A percentile compares a stretch with the other conserved stretches of the same genome.
phyloP scores from a whole-genome alignment of 257 asterid genomes.

The Solanum gracilifrons region DNA sequence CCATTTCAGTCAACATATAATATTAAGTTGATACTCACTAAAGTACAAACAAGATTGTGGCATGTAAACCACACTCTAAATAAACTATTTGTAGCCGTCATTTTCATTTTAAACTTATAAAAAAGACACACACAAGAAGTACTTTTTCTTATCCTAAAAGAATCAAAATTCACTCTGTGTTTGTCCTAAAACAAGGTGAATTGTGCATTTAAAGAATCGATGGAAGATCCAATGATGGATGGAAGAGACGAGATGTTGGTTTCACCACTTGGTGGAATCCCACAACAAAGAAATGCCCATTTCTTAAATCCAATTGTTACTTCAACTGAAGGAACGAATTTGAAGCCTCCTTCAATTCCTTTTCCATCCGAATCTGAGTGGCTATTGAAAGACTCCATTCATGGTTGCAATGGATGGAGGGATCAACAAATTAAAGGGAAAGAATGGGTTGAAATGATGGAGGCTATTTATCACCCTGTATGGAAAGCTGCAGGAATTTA shows the following conservation, averaged over 20 bases:
- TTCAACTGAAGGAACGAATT: neutral
- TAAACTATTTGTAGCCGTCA: no score
- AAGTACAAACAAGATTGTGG: no score
- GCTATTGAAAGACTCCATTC: no score
- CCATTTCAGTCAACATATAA: no score
- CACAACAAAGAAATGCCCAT: neutral
- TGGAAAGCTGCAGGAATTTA: neutral
- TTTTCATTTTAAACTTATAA: no score
- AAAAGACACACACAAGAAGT: no score
- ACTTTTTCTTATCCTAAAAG: neutral
- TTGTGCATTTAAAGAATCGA: neutral
- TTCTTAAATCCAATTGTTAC: neutral
- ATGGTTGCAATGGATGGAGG: neutral
- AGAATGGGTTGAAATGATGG: neutral
- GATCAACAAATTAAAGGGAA: no score
- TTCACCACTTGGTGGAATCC: neutral
- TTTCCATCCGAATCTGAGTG: neutral
- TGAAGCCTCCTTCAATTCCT: neutral
- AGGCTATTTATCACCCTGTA: neutral
- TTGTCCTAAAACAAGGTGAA: neutral
- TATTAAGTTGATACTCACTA: no score
- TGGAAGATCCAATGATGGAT: neutral
- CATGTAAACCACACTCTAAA: no score
- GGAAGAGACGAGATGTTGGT: neutral
- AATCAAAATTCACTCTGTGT: neutral